Evolutionary conservation across 2,329 filamentous ascomycete species (phyloP), one percentile per base, ranked within the genome.

Genomic region (Colletotrichum sp.): DNA sequence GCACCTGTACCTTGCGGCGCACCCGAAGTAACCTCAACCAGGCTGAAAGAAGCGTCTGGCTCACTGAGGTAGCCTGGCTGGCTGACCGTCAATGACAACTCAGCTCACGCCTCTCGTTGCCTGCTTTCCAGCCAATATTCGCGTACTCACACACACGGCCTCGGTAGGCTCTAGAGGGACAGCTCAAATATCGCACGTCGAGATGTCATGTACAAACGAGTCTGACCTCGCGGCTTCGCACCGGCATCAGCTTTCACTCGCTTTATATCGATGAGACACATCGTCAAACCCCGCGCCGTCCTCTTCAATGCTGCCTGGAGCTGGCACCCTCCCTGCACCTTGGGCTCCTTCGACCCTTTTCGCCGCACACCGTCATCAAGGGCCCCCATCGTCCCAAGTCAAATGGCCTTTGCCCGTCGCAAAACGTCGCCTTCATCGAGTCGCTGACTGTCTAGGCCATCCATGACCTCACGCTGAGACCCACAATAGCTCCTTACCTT

Each of bases 311-410:
- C 65, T 74, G 58, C 43, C 57, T 69, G 34, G 64, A 76, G 71
- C 74, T 24, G 65, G 74, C 65, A 69, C 74, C 36, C 64, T 76
- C 65, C 65, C 58, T 76, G 74, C 34, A 60, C 64, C 28, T 55
- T 16, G 21, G 52, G 43, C 74, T 36, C 30, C 32, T 65, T 67
- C 21, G 28, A 69, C 57, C 28, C 65, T 73, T 67, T 26, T 58
- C 64, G 74, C 34, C 48, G 71, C 64, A 18, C 64, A 57, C 26
- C 48, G 28, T 74, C 71, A 60, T 48, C 71, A 36, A 65, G 64
- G 70, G 55, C 38, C 21, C 64, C 64, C 43, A 32, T 65, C 70
- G n/a, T 69, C 57, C 58, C 43, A 68, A 60, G 13, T 24, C 10
- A 15, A 48, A 16, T 24, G 21, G 36, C 16, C 26, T 30, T 30